A percentile compares a stretch with the other conserved stretches of the same genome.
Evolutionary conservation across 2,329 filamentous ascomycete genomes (phyloP).

Genomic region (Fusarium sp.): DNA sequence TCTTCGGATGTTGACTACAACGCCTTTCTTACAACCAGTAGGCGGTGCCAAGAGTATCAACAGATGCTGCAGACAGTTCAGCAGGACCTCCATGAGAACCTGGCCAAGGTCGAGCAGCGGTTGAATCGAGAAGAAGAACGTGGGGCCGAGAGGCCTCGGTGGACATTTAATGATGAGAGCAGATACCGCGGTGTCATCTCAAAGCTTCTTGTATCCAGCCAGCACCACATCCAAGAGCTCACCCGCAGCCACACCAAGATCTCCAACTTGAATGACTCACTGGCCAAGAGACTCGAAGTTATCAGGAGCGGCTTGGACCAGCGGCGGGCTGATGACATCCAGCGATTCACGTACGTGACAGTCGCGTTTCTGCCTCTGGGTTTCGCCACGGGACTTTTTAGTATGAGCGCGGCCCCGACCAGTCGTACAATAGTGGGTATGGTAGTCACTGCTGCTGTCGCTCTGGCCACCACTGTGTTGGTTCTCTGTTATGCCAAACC

Average conservation of each 20-base stretch:
- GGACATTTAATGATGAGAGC: not conserved
- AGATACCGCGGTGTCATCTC: not conserved
- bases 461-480: not conserved
- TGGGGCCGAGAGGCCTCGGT: not conserved
- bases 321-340: not conserved
- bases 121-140: not conserved
- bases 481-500: too few relatives aligned
- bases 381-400: not conserved
- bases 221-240: not conserved
- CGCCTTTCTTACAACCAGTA: not conserved
- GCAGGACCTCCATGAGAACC: not conserved
- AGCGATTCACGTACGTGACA: not conserved
- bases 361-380: not conserved
- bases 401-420: not conserved
- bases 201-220: not conserved
- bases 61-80: not conserved
- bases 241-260: rapidly evolving
- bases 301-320: not conserved
- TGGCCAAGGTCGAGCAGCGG: not conserved
- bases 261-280: rapidly evolving
- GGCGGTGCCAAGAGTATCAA: not conserved
- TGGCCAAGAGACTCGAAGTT: not conserved
- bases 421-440: not conserved
- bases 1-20: not conserved
- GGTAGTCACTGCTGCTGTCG: not conserved